Base-by-base conservation (phyloP, 1,139 yeast species). In the Nakaseomyces bracarensis region DNA sequence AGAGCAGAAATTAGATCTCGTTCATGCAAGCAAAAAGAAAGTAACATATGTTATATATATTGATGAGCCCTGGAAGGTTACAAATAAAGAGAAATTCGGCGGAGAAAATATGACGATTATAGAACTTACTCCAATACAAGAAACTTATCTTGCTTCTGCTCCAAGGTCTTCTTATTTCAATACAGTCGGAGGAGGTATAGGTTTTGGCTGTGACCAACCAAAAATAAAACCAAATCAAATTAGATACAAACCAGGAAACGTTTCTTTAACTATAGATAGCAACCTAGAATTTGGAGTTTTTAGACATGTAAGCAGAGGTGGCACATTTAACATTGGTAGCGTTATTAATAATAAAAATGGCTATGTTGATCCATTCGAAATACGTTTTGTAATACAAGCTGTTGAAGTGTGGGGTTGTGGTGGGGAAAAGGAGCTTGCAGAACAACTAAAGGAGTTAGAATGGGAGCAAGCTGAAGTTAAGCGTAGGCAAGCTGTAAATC, bases 331-430 rank as follows among this genome's bases (percentile, higher is more conserved):
- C 23, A 65, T 70, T 0, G 65, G 70, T 3, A n/a, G 16, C 1
- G 37, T 50, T 19, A 14, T 45, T 3, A 35, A 46, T 4, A 48
- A 55, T 1, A 51, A 51, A 6, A 53, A 53, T 36, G 46, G 46
- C 3, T 44, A 44, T 8, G 58, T 49, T 40, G 53, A 41, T 35
- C 47, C 49, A 3, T 83, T 69, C 55, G 96, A 89, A 57, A 79
- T 81, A 49, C 67, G 89, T 40, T 79, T 89, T 53, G 63, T 72
- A 45, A 75, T 89, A 8, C 76, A 79, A 3, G 89, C 82, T 50
- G 66, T 89, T 18, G 96, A 87, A 59, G 95, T 86, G 0, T 84
- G 94, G 91, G 97, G 97, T 0, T 72, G 86, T 44, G 96, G 96
- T 1, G 76, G 83, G 4, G 75, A 74, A 16, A 76, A 77, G 47